These are phyloP conservation scores for Prototheca wickerhamii DNA, from an alignment of 163 green algal genomes.

Conservation along the genomic window DNA sequence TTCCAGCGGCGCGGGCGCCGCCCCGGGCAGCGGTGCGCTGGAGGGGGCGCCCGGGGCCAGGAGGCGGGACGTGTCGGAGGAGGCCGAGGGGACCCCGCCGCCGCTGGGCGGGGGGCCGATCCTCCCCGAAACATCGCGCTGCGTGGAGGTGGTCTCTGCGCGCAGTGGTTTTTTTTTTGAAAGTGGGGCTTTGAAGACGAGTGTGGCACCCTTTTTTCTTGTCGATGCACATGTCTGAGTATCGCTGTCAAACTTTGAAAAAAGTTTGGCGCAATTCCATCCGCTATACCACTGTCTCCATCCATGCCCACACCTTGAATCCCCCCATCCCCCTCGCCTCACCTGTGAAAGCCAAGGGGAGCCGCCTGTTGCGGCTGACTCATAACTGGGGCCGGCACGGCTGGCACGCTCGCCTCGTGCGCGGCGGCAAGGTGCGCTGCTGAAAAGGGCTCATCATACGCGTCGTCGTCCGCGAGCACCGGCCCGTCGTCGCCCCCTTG, in stretches of 20 bases:
- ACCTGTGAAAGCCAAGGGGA: constrained; percentile 13
- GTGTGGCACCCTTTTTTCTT: too few species aligned
- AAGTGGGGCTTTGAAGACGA: too few species aligned
- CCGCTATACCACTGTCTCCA: too few species aligned
- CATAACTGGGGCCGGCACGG: background rate
- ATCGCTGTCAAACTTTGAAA: too few species aligned
- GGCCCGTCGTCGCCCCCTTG: background rate
- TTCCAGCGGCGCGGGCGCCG: background rate
- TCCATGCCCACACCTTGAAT: background rate
- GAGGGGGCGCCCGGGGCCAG: background rate
- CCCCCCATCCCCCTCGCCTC: background rate
- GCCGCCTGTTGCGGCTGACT: background rate
- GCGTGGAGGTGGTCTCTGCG: background rate
- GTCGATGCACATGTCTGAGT: too few species aligned
- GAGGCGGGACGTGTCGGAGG: constrained; percentile 9
- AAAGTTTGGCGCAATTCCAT: too few species aligned
- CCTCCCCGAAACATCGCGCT: constrained; percentile 5
- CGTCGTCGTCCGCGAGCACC: constrained; percentile 1
- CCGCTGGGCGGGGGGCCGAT: constrained; percentile 1
- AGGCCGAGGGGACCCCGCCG: background rate
- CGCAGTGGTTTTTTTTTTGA: background rate
- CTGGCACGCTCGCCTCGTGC: constrained; percentile 16
- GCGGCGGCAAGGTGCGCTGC: constrained; percentile 23
- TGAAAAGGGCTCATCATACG: constrained; percentile 28
- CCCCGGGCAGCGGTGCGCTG: constrained; percentile 4